Percentiles rank a stretch among this genome's conserved stretches.
These are phyloP conservation scores for Isabelozyma rhagii DNA, from an alignment of 805 yeast genomes.

Conservation along the genomic window DNA sequence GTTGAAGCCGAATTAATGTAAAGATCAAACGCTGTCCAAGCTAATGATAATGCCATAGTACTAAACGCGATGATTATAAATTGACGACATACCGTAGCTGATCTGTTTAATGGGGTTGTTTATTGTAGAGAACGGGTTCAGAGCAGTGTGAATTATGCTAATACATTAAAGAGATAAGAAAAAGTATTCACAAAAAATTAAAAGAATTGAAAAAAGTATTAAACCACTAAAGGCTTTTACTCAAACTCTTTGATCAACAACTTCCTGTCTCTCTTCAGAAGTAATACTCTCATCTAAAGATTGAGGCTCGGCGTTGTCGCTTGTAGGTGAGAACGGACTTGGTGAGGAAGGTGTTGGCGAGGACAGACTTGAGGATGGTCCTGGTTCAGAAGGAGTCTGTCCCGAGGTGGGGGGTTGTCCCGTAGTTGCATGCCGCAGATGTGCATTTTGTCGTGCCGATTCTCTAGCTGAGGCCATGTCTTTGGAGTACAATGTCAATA, in stretches of 20 bases:
- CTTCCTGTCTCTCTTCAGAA: neutral
- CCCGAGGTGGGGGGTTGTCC: neutral
- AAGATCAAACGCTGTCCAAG: no score
- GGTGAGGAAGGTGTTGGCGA: no score
- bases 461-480: neutral
- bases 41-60: no score
- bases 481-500: conserved; percentile 29
- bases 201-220: neutral
- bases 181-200: conserved; percentile 63
- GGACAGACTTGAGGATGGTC: no score
- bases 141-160: neutral
- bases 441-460: neutral
- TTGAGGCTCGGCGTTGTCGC: neutral
- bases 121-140: neutral
- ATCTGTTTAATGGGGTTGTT: no score
- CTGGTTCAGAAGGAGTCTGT: no score
- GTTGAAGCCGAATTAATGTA: neutral
- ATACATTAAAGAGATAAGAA: conserved; percentile 21
- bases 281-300: neutral
- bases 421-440: neutral
- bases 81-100: no score
- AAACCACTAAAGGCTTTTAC: no score
- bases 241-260: neutral
- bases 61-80: no score
- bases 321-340: neutral